These are phyloP conservation scores for Asclepias syriaca DNA, from an alignment of 257 asterid species.

Conservation along the genomic window DNA sequence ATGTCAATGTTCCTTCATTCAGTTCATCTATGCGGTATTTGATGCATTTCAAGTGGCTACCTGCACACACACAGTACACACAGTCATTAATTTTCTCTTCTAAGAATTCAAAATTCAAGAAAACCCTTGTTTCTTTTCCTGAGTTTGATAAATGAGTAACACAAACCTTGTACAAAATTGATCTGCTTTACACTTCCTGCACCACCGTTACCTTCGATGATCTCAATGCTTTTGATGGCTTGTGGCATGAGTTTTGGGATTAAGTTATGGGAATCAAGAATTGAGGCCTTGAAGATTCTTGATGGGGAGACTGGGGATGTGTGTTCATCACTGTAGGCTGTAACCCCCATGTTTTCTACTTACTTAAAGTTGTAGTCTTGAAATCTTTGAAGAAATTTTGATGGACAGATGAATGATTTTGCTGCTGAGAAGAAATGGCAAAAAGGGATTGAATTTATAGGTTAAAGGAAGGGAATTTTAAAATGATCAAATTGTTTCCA, in stretches of 20 bases:
- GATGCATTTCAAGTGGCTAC: slow-evolving; percentile 19
- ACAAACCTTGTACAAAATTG: slow-evolving; percentile 22
- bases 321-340: slow-evolving; percentile 13
- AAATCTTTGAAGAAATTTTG: not conserved
- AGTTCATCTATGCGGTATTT: slow-evolving; percentile 23
- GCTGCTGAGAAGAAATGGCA: not conserved
- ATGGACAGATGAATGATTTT: slow-evolving; percentile 1
- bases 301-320: slow-evolving; percentile 21
- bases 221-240: slow-evolving; percentile 19
- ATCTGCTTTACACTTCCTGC: slow-evolving; percentile 25
- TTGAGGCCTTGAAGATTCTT: slow-evolving; percentile 29
- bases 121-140: no score
- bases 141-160: no score
- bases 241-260: slow-evolving; percentile 30
- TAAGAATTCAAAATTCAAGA: not conserved
- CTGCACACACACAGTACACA: slow-evolving; percentile 7
- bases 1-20: slow-evolving; percentile 17
- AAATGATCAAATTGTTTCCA: not conserved
- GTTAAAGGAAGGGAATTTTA: not conserved
- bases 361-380: not conserved
- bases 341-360: slow-evolving; percentile 20
- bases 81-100: not conserved
- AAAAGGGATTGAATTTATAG: slow-evolving; percentile 7
- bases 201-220: slow-evolving; percentile 26
- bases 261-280: slow-evolving; percentile 25